A percentile compares a stretch with the other conserved stretches of the same genome.
These are phyloP conservation scores for Musa schizocarpa DNA, from an alignment of 176 grass and related monocot genomes.

Conservation along the genomic window DNA sequence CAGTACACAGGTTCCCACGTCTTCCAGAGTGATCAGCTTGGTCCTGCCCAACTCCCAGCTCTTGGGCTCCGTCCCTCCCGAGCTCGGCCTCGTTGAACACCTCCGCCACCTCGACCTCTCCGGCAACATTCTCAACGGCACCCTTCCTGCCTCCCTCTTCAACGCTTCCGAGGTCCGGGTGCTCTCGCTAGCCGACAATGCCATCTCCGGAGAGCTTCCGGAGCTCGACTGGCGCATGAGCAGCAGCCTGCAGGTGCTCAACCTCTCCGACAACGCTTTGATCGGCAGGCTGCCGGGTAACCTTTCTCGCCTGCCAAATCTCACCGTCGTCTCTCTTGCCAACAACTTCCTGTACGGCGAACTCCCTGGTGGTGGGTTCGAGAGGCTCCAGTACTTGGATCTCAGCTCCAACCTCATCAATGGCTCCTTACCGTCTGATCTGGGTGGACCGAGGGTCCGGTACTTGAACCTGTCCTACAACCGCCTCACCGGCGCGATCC, in stretches of 20 bases:
- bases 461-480: conserved; percentile 16
- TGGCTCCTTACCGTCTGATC: conserved; percentile 6
- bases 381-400: conserved; percentile 9
- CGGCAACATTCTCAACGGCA: conserved; percentile 14
- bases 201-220: conserved; percentile 4
- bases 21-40: conserved; percentile 13
- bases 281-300: not conserved
- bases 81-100: conserved; percentile 16
- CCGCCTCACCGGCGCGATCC: conserved; percentile 1
- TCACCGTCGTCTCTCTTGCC: not conserved
- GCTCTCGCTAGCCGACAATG: conserved; percentile 9
- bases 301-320: conserved; percentile 1
- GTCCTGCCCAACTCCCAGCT: conserved; percentile 10
- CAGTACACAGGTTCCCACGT: not conserved
- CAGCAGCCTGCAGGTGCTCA: conserved; percentile 10
- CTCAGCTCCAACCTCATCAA: conserved; percentile 13
- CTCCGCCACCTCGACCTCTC: conserved; percentile 14
- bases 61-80: conserved; percentile 7
- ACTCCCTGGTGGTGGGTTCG: conserved; percentile 3
- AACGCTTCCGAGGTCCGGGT: conserved; percentile 9
- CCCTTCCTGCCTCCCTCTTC: conserved; percentile 5
- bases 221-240: not conserved
- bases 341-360: conserved; percentile 12
- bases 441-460: not conserved
- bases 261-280: conserved; percentile 15